phyloP scores from a whole-genome alignment of 2,329 filamentous ascomycete species.

The Biscogniauxia sp. region DNA sequence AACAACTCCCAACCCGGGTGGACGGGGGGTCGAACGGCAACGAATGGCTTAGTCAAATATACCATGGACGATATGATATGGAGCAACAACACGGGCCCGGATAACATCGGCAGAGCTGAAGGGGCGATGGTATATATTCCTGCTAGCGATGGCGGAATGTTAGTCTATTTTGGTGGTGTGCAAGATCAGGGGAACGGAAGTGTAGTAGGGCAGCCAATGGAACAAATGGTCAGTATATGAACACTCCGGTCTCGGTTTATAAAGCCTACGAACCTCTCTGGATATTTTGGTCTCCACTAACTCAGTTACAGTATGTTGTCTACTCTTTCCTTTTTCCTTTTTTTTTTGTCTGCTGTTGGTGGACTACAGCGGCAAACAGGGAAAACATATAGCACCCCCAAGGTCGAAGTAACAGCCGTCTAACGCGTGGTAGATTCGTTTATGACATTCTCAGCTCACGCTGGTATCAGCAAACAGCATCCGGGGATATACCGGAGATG shows the following conservation, averaged over 20 bases:
- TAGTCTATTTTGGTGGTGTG: constrained; percentile 62
- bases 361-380: neutral
- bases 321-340: neutral
- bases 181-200: constrained; percentile 49
- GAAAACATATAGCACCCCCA: neutral
- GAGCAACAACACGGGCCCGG: constrained; percentile 54
- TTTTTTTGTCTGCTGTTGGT: neutral
- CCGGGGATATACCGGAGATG: constrained; percentile 49
- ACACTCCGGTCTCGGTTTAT: neutral
- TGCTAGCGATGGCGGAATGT: constrained; percentile 55
- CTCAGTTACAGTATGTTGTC: neutral
- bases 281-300: neutral
- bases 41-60: constrained; percentile 53
- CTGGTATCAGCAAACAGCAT: constrained; percentile 60
- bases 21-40: constrained; percentile 46
- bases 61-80: constrained; percentile 51
- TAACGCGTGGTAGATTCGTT: constrained; percentile 36
- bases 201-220: constrained; percentile 42
- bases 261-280: neutral
- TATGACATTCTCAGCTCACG: constrained; percentile 59
- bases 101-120: constrained; percentile 54
- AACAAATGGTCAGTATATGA: constrained; percentile 38
- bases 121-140: constrained; percentile 60
- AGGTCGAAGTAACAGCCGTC: neutral
- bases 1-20: constrained; percentile 52